Base-by-base conservation (phyloP, 2,329 filamentous ascomycete species). In the Alternaria triticina region DNA sequence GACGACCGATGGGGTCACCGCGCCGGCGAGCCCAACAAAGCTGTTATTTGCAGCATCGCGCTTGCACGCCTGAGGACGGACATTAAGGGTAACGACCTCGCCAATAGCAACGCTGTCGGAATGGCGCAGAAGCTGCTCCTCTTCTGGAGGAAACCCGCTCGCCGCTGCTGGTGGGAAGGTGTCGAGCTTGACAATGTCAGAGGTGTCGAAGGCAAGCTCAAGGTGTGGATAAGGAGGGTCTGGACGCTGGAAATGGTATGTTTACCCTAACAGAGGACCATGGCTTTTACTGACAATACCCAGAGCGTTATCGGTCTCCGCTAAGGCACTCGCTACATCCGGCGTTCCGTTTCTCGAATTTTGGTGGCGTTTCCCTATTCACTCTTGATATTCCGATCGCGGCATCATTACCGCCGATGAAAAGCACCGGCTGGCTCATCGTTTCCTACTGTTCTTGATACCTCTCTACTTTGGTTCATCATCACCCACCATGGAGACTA, bases 111-210 rank as follows among this genome's bases (percentile, higher is more conserved):
- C 77, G 91, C 93, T 0, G 93, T 98, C 17, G 95, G 95, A 56
- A 99, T 99, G 96, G 96, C 96, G 12, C 96, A 99, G 81, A 99
- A 99, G 83, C 87, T 99, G 50, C 86, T 99, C 13, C 86, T 99
- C 4, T 99, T 99, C 84, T 99, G 96, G 96, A 89, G 96, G 70
- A 99, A 99, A 82, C 96, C 96, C 15, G 96, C 96, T 13, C 86
- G 96, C 65, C 88, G 96, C 79, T 99, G 96, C 85, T 99, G 96
- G 96, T 99, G 96, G 96, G 96, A 99, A 80, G 96, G 96, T 23
- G 91, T 99, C 40, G 94, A 98, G 79, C 85, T 99, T 47, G 89
- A 96, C 17, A 86, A 92, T 69, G 92, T 99, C 12, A 93, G 96
- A 54, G 96, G 96, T 13, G 91, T 98, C 8, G 89, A 97, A 55